These are phyloP conservation scores for Rhizopogon salebrosus DNA, from an alignment of 768 basidiomycete genomes.

Conservation along the genomic window DNA sequence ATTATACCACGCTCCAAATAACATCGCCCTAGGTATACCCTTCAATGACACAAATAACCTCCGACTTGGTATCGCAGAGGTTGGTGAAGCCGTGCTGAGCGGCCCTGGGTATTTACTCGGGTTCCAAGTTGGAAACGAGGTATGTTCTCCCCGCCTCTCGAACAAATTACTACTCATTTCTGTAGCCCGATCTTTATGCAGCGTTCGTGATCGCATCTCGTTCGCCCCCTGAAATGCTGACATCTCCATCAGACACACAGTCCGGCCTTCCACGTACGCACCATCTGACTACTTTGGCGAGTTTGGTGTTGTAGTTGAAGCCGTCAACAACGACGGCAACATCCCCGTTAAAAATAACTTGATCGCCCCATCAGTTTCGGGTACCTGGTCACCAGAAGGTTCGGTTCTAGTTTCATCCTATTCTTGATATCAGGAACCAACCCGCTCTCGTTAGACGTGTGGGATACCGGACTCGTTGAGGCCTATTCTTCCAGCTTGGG, in stretches of 20 bases:
- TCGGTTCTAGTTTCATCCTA: neutral
- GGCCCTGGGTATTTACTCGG: slow-evolving; percentile 33
- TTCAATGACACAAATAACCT: slow-evolving; percentile 17
- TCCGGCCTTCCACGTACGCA: slow-evolving; percentile 23
- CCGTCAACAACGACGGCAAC: slow-evolving; percentile 14
- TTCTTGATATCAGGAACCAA: neutral
- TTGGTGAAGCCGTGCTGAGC: slow-evolving; percentile 39
- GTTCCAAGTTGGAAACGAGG: slow-evolving; percentile 55
- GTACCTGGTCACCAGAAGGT: slow-evolving; percentile 25
- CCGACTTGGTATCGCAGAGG: slow-evolving; percentile 31
- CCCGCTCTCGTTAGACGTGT: slow-evolving; percentile 12
- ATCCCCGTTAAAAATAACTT: slow-evolving; percentile 24
- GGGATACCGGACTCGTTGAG: slow-evolving; percentile 25
- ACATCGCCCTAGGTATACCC: slow-evolving; percentile 10
- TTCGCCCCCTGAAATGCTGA: neutral
- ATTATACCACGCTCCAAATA: neutral
- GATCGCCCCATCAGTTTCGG: slow-evolving; percentile 27
- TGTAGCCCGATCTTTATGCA: slow-evolving; percentile 42
- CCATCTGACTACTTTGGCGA: slow-evolving; percentile 27
- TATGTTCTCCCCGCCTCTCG: neutral
- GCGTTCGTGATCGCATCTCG: slow-evolving; percentile 2
- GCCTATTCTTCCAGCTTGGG: slow-evolving; percentile 27
- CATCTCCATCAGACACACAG: slow-evolving; percentile 15
- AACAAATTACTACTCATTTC: slow-evolving; percentile 34
- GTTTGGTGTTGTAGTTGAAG: slow-evolving; percentile 20